phyloP scores from a whole-genome alignment of 345 rosid species.

The Chamaenerion angustifolium region DNA sequence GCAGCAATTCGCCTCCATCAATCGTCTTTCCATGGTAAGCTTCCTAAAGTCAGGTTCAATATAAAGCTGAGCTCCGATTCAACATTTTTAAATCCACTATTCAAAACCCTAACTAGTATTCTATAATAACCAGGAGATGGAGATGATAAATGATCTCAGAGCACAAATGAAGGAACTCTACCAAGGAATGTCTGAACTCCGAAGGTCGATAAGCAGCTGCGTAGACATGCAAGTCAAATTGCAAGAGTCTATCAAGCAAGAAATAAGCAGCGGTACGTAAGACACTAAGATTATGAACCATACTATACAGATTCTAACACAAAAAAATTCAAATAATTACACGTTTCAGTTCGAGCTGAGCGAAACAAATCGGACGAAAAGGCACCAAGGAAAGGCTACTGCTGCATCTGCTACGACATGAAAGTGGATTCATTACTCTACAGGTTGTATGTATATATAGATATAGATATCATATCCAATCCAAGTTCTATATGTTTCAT shows the following conservation, averaged over 20 bases:
- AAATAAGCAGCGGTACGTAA: conserved; percentile 35
- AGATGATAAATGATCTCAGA: conserved; percentile 46
- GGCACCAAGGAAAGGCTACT: conserved; percentile 30
- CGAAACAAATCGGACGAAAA: conserved; percentile 15
- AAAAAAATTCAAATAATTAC: no score
- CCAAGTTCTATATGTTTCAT: no score
- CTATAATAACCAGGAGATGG: conserved; percentile 36
- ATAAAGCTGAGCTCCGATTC: no score
- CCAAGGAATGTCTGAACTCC: conserved; percentile 50
- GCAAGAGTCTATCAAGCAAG: conserved; percentile 27
- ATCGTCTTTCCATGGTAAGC: conserved; percentile 44
- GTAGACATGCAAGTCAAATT: conserved; percentile 46
- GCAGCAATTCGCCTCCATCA: conserved; percentile 10
- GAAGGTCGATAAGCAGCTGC: conserved; percentile 41
- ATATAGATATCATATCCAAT: no score
- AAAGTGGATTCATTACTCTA: conserved; percentile 67
- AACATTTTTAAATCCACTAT: no score
- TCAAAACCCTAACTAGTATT: no score
- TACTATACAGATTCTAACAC: no score
- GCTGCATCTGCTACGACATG: conserved; percentile 70
- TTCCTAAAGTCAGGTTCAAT: background rate
- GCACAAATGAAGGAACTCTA: conserved; percentile 59
- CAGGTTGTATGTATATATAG: conserved; percentile 23
- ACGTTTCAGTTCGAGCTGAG: conserved; percentile 21
- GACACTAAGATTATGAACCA: no score